phyloP scores from a whole-genome alignment of 345 rosid species.

The Rubroshorea leprosula region DNA sequence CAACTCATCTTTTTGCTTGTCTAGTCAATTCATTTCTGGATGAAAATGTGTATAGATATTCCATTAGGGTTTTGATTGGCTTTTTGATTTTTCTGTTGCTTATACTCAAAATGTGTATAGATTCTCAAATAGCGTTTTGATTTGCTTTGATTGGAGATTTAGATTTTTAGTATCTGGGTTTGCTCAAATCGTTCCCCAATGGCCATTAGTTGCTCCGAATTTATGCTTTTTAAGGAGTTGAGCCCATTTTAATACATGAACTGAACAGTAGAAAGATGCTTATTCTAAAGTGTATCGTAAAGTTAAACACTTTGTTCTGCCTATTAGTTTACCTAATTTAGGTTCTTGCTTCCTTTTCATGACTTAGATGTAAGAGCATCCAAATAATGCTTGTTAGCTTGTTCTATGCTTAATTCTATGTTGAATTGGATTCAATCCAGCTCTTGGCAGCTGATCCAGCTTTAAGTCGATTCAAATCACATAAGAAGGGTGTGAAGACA shows the following conservation, averaged over 20 bases:
- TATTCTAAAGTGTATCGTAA: background rate
- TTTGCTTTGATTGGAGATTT: background rate
- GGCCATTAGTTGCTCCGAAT: background rate
- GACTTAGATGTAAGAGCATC: background rate
- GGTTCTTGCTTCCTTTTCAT: too few relatives aligned
- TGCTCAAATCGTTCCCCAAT: background rate
- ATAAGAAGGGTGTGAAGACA: constrained; percentile 47
- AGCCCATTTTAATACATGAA: background rate
- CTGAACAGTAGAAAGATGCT: background rate
- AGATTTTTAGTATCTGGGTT: constrained; percentile 2
- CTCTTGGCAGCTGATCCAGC: constrained; percentile 75
- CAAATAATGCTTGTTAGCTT: background rate
- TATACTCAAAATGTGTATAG: too few relatives aligned
- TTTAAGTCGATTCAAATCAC: constrained; percentile 70
- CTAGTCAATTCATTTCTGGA: background rate
- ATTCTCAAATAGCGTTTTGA: too few relatives aligned
- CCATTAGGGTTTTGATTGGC: too few relatives aligned
- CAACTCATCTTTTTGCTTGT: background rate
- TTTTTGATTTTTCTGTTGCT: background rate
- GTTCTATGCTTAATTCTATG: background rate
- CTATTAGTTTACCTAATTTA: too few relatives aligned
- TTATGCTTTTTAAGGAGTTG: background rate
- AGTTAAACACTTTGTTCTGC: too few relatives aligned
- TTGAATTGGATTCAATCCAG: constrained; percentile 31
- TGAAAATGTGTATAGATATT: background rate